These are phyloP conservation scores for Wickerhamiella nectarea DNA, from an alignment of 805 yeast genomes.

Conservation along the genomic window DNA sequence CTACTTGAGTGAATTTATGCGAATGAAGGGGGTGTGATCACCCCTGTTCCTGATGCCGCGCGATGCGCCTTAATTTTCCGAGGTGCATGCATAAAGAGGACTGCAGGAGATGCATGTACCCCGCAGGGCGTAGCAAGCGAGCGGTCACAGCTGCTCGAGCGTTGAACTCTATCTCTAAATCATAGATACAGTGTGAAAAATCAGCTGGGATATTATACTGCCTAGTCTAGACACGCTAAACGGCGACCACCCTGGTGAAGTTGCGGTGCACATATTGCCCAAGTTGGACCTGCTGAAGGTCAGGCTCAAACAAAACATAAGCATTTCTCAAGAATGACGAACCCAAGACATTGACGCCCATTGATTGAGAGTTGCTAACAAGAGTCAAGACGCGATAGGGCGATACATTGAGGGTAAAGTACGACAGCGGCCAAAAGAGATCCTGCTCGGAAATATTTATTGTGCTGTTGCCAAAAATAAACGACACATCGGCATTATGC, in stretches of 20 bases:
- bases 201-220: no score
- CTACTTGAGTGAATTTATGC: no score
- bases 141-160: no score
- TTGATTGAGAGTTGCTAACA: constrained; percentile 19
- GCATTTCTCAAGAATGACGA: constrained; percentile 43
- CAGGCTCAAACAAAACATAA: constrained; percentile 47
- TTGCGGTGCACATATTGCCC: constrained; percentile 22
- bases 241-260: background rate
- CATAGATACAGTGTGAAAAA: no score
- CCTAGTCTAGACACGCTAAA: no score
- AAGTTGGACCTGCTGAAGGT: constrained; percentile 35
- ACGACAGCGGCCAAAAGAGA: constrained; percentile 24
- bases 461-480: constrained; percentile 38
- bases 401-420: constrained; percentile 18
- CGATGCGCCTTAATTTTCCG: no score
- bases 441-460: constrained; percentile 35
- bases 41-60: no score
- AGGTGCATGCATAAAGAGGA: no score
- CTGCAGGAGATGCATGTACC: no score
- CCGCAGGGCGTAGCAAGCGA: no score
- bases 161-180: no score
- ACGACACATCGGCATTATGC: constrained; percentile 24
- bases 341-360: constrained; percentile 35
- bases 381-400: constrained; percentile 22
- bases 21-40: no score